Evolutionary conservation across 1,139 yeast genomes (phyloP).

Genomic region (Yamadazyma triangularis): DNA sequence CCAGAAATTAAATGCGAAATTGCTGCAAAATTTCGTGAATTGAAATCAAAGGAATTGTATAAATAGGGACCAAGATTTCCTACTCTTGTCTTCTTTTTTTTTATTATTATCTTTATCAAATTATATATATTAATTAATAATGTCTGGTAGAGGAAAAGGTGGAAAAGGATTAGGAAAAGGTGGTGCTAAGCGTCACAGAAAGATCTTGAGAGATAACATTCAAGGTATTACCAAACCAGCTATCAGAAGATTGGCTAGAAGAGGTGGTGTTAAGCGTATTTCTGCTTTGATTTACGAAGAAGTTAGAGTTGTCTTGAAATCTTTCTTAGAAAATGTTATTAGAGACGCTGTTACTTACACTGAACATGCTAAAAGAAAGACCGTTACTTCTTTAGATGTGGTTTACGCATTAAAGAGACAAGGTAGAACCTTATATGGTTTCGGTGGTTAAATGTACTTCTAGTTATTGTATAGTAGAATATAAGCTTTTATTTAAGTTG

Average conservation of each 20-base stretch:
- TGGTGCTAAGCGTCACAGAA: constrained; percentile 99
- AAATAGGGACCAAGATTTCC: constrained; percentile 4
- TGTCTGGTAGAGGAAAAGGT: constrained; percentile 99
- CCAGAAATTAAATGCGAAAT: no score
- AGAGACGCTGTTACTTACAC: constrained; percentile 99
- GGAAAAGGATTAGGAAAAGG: constrained; percentile 99
- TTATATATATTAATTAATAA: constrained; percentile 35
- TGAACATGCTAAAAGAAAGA: constrained; percentile 99
- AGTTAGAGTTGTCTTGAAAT: constrained; percentile 94
- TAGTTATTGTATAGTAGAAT: no score
- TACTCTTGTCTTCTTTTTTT: constrained; percentile 9
- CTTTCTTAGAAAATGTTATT: constrained; percentile 94
- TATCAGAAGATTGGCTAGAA: constrained; percentile 99
- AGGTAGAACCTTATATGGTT: constrained; percentile 99
- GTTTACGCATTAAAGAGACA: constrained; percentile 99
- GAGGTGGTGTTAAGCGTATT: constrained; percentile 99
- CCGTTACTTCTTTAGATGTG: constrained; percentile 97
- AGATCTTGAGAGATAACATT: constrained; percentile 98
- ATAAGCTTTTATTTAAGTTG: no score
- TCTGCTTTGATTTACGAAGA: constrained; percentile 98
- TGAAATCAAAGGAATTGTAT: not conserved
- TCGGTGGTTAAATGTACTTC: constrained; percentile 99
- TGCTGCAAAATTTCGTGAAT: not conserved
- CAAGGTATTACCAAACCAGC: constrained; percentile 99
- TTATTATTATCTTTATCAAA: constrained; percentile 2